A percentile compares a stretch with the other conserved stretches of the same genome.
phyloP scores from a whole-genome alignment of 257 asterid species.

The Haberlea rhodopensis region DNA sequence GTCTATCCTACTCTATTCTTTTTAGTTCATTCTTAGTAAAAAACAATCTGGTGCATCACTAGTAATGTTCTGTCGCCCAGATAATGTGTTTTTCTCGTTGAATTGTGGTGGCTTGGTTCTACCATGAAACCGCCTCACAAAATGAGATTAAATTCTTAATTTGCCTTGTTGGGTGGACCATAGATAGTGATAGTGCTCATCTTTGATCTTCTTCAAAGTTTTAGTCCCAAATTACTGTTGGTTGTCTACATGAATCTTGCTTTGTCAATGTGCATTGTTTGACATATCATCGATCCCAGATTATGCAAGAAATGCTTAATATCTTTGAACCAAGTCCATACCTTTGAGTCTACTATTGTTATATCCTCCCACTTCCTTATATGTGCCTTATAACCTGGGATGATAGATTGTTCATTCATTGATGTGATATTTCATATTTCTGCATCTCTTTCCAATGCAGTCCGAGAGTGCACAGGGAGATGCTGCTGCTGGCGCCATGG shows the following conservation, averaged over 20 bases:
- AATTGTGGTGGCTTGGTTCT: neutral
- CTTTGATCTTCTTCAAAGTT: neutral
- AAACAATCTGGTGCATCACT: neutral
- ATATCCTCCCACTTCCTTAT: no score
- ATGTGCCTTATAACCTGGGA: no score
- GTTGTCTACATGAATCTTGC: neutral
- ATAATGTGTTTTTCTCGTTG: no score
- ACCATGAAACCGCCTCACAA: neutral
- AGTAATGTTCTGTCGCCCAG: neutral
- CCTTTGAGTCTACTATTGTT: neutral
- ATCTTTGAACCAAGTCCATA: neutral
- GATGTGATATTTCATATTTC: neutral
- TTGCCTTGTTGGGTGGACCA: neutral
- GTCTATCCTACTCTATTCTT: neutral
- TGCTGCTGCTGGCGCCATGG: slow-evolving; percentile 86
- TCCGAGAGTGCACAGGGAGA: slow-evolving; percentile 99
- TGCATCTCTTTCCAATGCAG: slow-evolving; percentile 32
- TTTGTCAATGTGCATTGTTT: neutral
- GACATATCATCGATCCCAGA: neutral
- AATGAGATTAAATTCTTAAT: neutral
- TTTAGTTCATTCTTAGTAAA: neutral
- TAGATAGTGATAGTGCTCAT: neutral
- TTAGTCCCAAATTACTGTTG: neutral
- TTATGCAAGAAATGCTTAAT: neutral
- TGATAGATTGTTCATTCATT: neutral